Evolutionary conservation across 192 early-diverging fungal genomes (phyloP).

Genomic region (Entomortierella chlamydospora): DNA sequence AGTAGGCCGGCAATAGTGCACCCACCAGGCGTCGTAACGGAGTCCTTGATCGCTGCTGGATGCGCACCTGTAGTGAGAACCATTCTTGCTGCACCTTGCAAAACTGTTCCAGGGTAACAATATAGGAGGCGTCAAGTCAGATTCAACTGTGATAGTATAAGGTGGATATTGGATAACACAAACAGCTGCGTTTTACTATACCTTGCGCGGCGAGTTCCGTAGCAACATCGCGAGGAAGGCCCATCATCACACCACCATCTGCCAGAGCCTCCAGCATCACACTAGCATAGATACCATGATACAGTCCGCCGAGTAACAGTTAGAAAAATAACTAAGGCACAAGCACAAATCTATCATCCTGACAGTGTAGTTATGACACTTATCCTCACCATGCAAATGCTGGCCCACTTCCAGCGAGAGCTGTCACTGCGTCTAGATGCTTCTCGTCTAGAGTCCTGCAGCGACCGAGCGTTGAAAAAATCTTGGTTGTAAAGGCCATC

Average conservation of each 20-base stretch:
- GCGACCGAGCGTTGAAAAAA: conserved; percentile 64
- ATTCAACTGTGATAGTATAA: too few species aligned
- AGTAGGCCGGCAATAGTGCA: conserved; percentile 67
- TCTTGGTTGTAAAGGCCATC: conserved; percentile 53
- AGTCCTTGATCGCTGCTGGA: conserved; percentile 66
- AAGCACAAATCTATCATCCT: too few species aligned
- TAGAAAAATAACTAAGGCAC: too few species aligned
- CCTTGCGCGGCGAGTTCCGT: conserved; percentile 66
- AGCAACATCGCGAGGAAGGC: conserved; percentile 64
- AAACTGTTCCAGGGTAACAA: conserved; percentile 27
- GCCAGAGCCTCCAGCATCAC: conserved; percentile 66
- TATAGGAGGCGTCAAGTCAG: too few species aligned
- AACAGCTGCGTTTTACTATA: conserved; percentile 6
- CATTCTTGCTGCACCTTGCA: conserved; percentile 66
- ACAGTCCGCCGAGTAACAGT: too few species aligned
- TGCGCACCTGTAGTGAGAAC: conserved; percentile 62
- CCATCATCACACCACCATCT: conserved; percentile 71
- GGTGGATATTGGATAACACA: too few species aligned
- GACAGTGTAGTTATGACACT: too few species aligned
- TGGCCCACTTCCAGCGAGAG: conserved; percentile 63
- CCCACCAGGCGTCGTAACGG: conserved; percentile 66
- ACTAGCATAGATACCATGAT: too few species aligned
- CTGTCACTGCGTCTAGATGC: conserved; percentile 66
- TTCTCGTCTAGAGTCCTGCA: conserved; percentile 63
- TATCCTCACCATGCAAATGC: conserved; percentile 64